These are phyloP conservation scores for Podospora tetraspora DNA, from an alignment of 495 filamentous ascomycete genomes.

Conservation along the genomic window DNA sequence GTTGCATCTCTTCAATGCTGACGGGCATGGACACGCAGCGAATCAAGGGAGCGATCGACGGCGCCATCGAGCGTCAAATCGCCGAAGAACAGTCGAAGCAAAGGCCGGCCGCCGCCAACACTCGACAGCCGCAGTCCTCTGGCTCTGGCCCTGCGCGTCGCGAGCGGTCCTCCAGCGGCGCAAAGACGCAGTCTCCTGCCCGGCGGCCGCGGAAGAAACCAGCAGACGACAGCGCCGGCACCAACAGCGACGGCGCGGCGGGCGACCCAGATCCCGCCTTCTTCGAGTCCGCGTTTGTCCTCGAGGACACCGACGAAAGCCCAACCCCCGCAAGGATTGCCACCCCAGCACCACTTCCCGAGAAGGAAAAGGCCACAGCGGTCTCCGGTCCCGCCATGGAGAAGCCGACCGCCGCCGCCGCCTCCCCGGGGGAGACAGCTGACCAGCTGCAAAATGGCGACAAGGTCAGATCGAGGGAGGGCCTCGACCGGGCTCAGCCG, in stretches of 20 bases:
- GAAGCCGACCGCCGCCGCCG: slow-evolving; percentile 15
- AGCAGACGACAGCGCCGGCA: slow-evolving; percentile 34
- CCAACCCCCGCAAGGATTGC: slow-evolving; percentile 42
- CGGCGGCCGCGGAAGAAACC: slow-evolving; percentile 43
- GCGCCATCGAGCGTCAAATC: slow-evolving; percentile 11
- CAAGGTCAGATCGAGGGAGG: background rate
- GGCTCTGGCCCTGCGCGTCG: slow-evolving; percentile 39
- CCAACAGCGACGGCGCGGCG: slow-evolving; percentile 40
- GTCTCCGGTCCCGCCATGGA: slow-evolving; percentile 21
- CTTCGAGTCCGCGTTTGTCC: slow-evolving; percentile 75
- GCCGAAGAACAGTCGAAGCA: slow-evolving; percentile 10
- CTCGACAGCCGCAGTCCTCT: slow-evolving; percentile 27
- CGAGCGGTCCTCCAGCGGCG: slow-evolving; percentile 47
- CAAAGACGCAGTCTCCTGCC: slow-evolving; percentile 34
- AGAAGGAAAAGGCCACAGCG: slow-evolving; percentile 28
- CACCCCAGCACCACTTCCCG: slow-evolving; percentile 45
- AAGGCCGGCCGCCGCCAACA: background rate
- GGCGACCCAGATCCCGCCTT: slow-evolving; percentile 69
- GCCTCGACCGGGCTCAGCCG: background rate
- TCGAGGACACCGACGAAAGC: slow-evolving; percentile 63
- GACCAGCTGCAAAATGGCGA: slow-evolving; percentile 12
- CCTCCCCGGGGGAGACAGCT: background rate
- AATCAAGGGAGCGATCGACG: slow-evolving; percentile 12
- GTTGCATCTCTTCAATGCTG: background rate
- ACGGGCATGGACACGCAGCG: background rate